Evolutionary conservation across 441 rosid genomes (phyloP), one percentile per base, ranked within the genome.

Genomic region (Pelargonium citronellum): DNA sequence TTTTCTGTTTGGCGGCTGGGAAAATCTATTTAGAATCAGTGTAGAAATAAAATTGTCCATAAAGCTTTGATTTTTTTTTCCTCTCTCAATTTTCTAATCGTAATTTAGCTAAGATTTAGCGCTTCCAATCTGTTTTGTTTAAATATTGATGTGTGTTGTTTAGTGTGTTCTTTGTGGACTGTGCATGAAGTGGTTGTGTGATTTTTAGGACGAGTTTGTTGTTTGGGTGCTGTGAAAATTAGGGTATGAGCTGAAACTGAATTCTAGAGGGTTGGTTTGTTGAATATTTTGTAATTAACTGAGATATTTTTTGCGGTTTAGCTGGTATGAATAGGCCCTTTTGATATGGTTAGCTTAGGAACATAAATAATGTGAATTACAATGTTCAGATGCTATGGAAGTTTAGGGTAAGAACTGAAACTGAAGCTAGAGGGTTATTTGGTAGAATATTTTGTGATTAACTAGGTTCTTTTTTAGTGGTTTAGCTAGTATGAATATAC

Each of bases 341-440:
- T 30, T 30, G 37, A 30, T 30, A 30, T 30, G 37, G 37, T 30
- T 30, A 30, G 37, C 10, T 16, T 20, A 22, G 12, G 11, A 7
- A 55, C 2, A 3, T 3, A 10, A 11, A 10, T 3, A 47, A 47
- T 10, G 13, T 10, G 55, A 47, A n/a, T n/a, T 12, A 49, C 16
- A 11, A 49, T 11, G 57, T 3, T 49, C 4, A 19, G 16, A 49
- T 49, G 57, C 16, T 49, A n/a, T 49, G 57, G n/a, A 49, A 49
- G 39, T 34, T 57, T 57, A 57, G 24, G 62, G 24, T 57, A 16
- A 57, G 24, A 57, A 57, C 62, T 57, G 62, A 17, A 57, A 57
- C 19, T 57, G 62, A 17, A 57, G 62, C 8, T 17, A 16, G 27
- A 16, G 27, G 24, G 24, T 19, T 15, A 22, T 57, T 17, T 1